Base-by-base conservation (phyloP, 495 filamentous ascomycete genomes). In the Chaetomium cochliodes region DNA sequence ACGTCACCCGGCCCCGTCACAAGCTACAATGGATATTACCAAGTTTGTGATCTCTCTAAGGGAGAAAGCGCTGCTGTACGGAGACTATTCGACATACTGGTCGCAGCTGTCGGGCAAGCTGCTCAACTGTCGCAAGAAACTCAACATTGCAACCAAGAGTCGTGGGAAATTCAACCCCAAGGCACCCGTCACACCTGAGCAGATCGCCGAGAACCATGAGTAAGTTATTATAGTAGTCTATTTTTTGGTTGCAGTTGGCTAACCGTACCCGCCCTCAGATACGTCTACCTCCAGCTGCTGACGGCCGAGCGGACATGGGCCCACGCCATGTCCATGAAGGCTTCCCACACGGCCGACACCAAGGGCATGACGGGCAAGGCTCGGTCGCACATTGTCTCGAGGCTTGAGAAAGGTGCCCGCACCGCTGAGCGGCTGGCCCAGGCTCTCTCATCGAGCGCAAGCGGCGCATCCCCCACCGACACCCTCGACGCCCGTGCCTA, bases 271-370 rank as follows among this genome's bases (percentile, higher is more conserved):
- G 49, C 63, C 6, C 30, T 1, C 63, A 96, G 93, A 71, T 93
- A 88, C 73, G 85, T 90, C 46, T 82, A 91, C 64, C 83, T 96
- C 49, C 81, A 93, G 49, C 83, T 99, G 60, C 85, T 96, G 67
- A 88, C 87, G 39, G 85, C 92, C 63, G 96, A 99, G 78, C 85
- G 96, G 67, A 91, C 96, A 58, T 98, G 96, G 92, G 96, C 96
- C 2, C 88, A 96, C 72, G 96, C 93, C 58, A 94, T 97, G 92
- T 83, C 90, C 67, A 91, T 97, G 84, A 97, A 96, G 75, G 85
- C 92, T 7, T 76, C 85, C 25, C 90, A 96, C 73, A 85, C 91
- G 47, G 86, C 90, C 68, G 92, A 93, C 67, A 82, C 84, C 41
- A 88, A 91, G 74, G 86, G 87, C 39, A 87, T 96, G 60, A 82